phyloP scores from a whole-genome alignment of 768 basidiomycete species.

The Dentipellis fragilis region DNA sequence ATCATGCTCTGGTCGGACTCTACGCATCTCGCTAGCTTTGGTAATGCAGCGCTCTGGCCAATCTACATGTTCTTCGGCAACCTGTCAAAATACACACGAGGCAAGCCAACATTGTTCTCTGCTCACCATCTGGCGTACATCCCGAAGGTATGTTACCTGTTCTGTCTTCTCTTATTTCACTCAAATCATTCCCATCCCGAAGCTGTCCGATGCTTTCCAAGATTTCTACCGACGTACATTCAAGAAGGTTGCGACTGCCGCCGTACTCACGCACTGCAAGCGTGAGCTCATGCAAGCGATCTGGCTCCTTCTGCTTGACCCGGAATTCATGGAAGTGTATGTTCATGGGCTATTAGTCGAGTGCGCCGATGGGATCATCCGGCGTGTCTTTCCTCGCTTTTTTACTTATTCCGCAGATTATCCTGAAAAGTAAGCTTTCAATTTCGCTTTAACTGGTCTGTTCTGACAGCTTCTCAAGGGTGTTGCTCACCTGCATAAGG shows the following conservation, averaged over 20 bases:
- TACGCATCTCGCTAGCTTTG: slow-evolving; percentile 23
- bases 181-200: neutral
- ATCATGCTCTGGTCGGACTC: slow-evolving; percentile 17
- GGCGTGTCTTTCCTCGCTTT: slow-evolving; percentile 15
- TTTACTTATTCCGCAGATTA: slow-evolving; percentile 20
- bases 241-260: neutral
- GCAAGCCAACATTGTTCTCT: slow-evolving; percentile 21
- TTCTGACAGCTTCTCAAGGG: slow-evolving; percentile 13
- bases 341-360: slow-evolving; percentile 13
- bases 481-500: slow-evolving; percentile 27
- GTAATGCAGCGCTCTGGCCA: slow-evolving; percentile 27
- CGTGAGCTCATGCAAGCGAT: slow-evolving; percentile 17
- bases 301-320: slow-evolving; percentile 14
- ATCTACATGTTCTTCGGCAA: slow-evolving; percentile 30
- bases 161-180: neutral
- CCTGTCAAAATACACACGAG: slow-evolving; percentile 29
- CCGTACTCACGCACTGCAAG: slow-evolving; percentile 4
- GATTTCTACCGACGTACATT: neutral
- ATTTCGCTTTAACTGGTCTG: neutral
- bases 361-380: slow-evolving; percentile 16
- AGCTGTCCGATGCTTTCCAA: neutral
- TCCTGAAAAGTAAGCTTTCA: slow-evolving; percentile 12
- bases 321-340: slow-evolving; percentile 15
- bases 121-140: slow-evolving; percentile 35
- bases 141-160: slow-evolving; percentile 22